These are phyloP conservation scores for Pestalotiopsis sp. DNA, from an alignment of 2,329 filamentous ascomycete genomes.

Conservation along the genomic window DNA sequence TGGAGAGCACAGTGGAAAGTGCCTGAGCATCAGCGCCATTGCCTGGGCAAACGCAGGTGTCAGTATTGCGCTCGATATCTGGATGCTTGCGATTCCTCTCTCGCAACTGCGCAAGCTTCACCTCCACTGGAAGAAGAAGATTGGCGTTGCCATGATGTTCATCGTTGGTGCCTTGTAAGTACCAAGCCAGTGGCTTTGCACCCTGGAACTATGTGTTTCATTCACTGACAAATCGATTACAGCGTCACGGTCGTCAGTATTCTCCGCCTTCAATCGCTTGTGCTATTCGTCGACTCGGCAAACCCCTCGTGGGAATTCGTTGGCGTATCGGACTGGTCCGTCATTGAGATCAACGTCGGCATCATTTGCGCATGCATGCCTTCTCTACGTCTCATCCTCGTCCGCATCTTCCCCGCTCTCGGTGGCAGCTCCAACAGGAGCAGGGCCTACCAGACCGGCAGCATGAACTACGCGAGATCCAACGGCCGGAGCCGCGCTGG, in stretches of 20 bases:
- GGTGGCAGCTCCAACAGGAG: constrained; percentile 2
- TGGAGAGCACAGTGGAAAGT: constrained; percentile 39
- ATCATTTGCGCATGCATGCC: constrained; percentile 10
- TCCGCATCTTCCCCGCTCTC: constrained; percentile 18
- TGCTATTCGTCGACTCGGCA: constrained; percentile 11
- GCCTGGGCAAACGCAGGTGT: constrained; percentile 45
- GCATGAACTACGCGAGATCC: neutral
- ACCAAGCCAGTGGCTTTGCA: constrained; percentile 32
- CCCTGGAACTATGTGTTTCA: constrained; percentile 32
- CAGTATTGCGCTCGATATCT: constrained; percentile 43
- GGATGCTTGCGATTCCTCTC: constrained; percentile 44
- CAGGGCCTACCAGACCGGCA: neutral
- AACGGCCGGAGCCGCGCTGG: constrained; percentile 3
- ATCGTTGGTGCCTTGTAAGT: constrained; percentile 44
- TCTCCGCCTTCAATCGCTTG: constrained; percentile 16
- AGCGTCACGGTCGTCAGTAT: constrained; percentile 18
- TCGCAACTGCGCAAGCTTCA: constrained; percentile 41
- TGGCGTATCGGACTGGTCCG: constrained; percentile 15
- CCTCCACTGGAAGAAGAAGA: constrained; percentile 50
- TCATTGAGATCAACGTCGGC: constrained; percentile 17
- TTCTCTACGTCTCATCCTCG: constrained; percentile 12
- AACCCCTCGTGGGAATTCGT: constrained; percentile 16
- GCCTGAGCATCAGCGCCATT: constrained; percentile 41
- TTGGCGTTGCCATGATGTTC: constrained; percentile 42
- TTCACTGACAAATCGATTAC: constrained; percentile 13